These are phyloP conservation scores for Aureobasidium sp. DNA, from an alignment of 2,329 filamentous ascomycete species.

Conservation along the genomic window DNA sequence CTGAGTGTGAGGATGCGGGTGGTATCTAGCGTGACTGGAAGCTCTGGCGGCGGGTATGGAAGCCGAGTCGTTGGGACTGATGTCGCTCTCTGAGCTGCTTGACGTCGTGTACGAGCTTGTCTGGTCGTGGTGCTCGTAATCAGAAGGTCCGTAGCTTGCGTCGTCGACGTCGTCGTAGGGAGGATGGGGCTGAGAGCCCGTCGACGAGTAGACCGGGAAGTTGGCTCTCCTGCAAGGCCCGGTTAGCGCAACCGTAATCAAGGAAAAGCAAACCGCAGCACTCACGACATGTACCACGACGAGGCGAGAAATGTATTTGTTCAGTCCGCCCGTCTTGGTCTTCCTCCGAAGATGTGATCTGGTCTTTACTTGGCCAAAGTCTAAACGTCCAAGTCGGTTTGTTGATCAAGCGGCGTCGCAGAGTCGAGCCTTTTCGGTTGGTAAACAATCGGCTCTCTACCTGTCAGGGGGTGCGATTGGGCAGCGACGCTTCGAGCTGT, in stretches of 20 bases:
- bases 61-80: conserved; percentile 42
- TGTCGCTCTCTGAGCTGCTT: conserved; percentile 21
- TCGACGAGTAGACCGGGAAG: conserved; percentile 5
- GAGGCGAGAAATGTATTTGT: background rate
- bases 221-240: background rate
- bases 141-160: background rate
- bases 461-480: conserved; percentile 2
- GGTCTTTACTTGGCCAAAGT: background rate
- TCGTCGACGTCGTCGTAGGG: conserved; percentile 4
- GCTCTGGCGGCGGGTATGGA: conserved; percentile 30
- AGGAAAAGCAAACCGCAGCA: background rate
- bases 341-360: background rate
- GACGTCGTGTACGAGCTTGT: background rate
- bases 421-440: background rate
- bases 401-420: background rate
- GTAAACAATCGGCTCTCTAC: background rate
- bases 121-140: background rate
- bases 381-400: background rate
- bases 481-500: background rate
- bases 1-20: conserved; percentile 27
- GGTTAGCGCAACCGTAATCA: background rate
- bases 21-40: conserved; percentile 23
- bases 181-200: conserved; percentile 2
- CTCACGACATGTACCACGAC: conserved; percentile 14
- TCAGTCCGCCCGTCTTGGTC: background rate